A percentile compares a stretch with the other conserved stretches of the same genome.
phyloP scores from a whole-genome alignment of 2,329 filamentous ascomycete genomes.

The Clarireedia paspali region DNA sequence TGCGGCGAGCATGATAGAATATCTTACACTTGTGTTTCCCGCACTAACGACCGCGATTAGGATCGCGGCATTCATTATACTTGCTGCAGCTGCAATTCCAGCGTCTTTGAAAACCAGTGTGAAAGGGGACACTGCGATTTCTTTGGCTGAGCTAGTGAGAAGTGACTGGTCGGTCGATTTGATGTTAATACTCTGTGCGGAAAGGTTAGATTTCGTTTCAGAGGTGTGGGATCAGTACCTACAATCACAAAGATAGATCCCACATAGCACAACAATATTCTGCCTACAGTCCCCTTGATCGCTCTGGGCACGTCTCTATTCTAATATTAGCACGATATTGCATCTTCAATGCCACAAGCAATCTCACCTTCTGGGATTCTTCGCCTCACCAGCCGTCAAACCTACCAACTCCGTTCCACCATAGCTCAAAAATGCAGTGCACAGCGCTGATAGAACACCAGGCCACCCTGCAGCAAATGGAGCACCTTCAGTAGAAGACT shows the following conservation, averaged over 20 bases:
- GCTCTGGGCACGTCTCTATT: conserved; percentile 44
- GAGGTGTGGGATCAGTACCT: neutral
- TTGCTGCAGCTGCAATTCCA: conserved; percentile 63
- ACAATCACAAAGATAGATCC: conserved; percentile 63
- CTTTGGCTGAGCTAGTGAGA: conserved; percentile 58
- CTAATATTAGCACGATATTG: neutral
- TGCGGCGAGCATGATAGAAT: neutral
- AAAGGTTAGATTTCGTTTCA: neutral
- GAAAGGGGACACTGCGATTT: conserved; percentile 66
- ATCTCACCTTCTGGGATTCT: conserved; percentile 32
- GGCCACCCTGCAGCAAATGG: neutral
- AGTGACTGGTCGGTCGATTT: conserved; percentile 59
- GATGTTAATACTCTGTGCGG: conserved; percentile 51
- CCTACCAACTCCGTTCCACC: conserved; percentile 58
- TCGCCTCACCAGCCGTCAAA: conserved; percentile 46
- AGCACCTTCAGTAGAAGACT: neutral
- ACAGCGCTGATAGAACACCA: neutral
- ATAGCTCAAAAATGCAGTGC: conserved; percentile 32
- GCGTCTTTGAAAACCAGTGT: conserved; percentile 45
- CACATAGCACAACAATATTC: conserved; percentile 78
- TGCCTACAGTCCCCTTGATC: conserved; percentile 81
- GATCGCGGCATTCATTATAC: conserved; percentile 73
- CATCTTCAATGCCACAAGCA: neutral
- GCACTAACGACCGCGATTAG: conserved; percentile 65
- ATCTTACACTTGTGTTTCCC: conserved; percentile 60